phyloP scores from a whole-genome alignment of 768 basidiomycete genomes.

The Paxillus involutus region DNA sequence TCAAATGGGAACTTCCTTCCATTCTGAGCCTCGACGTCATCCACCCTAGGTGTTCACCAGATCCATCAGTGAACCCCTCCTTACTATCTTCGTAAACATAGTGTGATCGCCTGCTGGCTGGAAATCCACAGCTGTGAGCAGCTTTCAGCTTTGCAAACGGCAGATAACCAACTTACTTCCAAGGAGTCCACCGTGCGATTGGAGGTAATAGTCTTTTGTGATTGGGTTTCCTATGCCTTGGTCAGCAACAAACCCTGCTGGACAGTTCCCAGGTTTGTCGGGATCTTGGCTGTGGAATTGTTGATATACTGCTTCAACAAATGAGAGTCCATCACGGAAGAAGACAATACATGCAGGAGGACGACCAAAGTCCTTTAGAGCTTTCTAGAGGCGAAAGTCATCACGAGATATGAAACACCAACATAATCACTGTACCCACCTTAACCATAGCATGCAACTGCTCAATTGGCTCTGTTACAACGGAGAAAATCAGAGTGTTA shows the following conservation, averaged over 20 bases:
- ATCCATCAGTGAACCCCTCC: no score
- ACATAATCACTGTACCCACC: conserved; percentile 16
- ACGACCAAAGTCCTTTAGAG: neutral
- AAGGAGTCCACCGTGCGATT: conserved; percentile 53
- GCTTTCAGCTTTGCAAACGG: neutral
- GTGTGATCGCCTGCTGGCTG: conserved; percentile 58
- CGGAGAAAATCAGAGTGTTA: neutral
- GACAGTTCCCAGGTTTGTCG: conserved; percentile 50
- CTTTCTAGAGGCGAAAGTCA: neutral
- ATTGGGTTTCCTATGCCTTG: conserved; percentile 45
- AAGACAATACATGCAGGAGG: conserved; percentile 38
- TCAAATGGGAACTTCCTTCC: no score
- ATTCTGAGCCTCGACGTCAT: no score
- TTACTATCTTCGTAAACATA: conserved; percentile 35
- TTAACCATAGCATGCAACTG: conserved; percentile 41
- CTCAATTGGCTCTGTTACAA: conserved; percentile 41
- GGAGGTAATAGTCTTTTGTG: conserved; percentile 53
- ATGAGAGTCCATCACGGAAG: conserved; percentile 50
- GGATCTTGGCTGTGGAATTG: conserved; percentile 15
- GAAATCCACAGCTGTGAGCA: neutral
- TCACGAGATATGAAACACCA: no score
- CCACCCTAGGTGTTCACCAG: no score
- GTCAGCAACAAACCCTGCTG: conserved; percentile 51
- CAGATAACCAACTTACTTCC: conserved; percentile 42
- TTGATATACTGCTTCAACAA: neutral